Evolutionary conservation across 805 yeast genomes (phyloP).

Genomic region (Candida peoriensis): DNA sequence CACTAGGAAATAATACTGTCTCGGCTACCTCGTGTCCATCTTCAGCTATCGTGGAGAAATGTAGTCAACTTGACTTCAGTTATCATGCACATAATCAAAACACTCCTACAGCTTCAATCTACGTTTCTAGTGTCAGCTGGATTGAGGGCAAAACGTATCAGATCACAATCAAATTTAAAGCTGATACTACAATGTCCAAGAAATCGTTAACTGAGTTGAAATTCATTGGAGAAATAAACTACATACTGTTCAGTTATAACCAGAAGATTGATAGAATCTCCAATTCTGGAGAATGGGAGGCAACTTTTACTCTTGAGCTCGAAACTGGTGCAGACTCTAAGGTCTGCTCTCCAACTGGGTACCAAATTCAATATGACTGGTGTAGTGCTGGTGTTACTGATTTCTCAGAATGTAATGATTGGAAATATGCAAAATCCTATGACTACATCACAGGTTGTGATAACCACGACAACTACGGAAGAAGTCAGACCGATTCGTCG

Average conservation of each 20-base stretch:
- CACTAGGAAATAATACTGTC: background rate
- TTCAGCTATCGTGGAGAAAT: background rate
- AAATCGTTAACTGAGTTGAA: conserved; percentile 7
- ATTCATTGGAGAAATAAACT: conserved; percentile 5
- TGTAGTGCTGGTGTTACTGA: conserved; percentile 17
- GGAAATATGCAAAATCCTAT: conserved; percentile 4
- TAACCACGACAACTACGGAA: conserved; percentile 3
- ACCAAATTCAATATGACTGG: conserved; percentile 23
- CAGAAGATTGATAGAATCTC: background rate
- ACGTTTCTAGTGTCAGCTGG: conserved; percentile 3
- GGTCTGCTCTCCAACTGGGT: conserved; percentile 6
- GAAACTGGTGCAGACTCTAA: conserved; percentile 1
- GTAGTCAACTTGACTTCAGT: conserved; percentile 2
- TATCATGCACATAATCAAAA: background rate
- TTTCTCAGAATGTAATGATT: background rate
- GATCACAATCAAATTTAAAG: conserved; percentile 6
- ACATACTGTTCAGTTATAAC: conserved; percentile 6
- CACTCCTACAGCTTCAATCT: background rate
- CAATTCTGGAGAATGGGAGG: conserved; percentile 9
- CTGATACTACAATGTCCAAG: conserved; percentile 3
- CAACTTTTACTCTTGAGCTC: conserved; percentile 1
- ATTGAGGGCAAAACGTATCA: conserved; percentile 4
- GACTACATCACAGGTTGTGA: conserved; percentile 10
- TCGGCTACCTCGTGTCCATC: background rate
- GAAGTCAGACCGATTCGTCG: conserved; percentile 5